Percentiles rank a stretch among this genome's conserved stretches.
Conservation (phyloP, 345 rosid genomes). For the Theobroma cacao region DNA sequence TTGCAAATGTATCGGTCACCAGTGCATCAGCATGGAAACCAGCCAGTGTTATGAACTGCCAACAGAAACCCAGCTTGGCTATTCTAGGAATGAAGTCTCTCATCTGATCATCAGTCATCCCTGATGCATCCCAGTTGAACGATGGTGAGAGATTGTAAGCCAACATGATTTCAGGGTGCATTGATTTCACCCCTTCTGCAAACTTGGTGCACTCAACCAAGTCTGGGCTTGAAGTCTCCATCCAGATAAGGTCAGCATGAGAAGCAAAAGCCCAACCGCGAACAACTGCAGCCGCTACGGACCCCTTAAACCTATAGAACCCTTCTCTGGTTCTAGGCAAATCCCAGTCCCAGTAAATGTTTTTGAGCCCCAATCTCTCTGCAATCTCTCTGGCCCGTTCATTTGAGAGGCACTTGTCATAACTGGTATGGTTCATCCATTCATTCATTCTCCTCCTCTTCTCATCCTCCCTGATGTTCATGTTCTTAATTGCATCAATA, state of each 20-base stretch:
- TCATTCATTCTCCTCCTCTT: constrained; percentile 56
- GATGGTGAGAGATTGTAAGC: constrained; percentile 95
- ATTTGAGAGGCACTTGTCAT: constrained; percentile 63
- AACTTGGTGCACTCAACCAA: constrained; percentile 72
- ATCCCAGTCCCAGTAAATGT: constrained; percentile 99
- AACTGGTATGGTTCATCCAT: constrained; percentile 70
- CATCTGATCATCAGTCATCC: constrained; percentile 85
- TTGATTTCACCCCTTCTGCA: constrained; percentile 67
- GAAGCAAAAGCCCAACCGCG: constrained; percentile 93
- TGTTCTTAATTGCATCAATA: constrained; percentile 51
- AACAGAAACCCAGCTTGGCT: constrained; percentile 75
- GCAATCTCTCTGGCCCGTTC: constrained; percentile 76
- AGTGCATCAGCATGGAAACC: constrained; percentile 96
- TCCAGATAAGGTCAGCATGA: constrained; percentile 82
- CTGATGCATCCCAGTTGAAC: constrained; percentile 95
- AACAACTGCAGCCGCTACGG: constrained; percentile 74
- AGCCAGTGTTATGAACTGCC: constrained; percentile 96
- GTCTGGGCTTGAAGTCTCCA: constrained; percentile 92
- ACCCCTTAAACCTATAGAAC: constrained; percentile 87
- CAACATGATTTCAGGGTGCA: constrained; percentile 74
- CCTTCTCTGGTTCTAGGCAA: constrained; percentile 95
- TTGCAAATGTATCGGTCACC: constrained; percentile 77
- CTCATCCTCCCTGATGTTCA: constrained; percentile 58
- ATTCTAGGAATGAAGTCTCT: constrained; percentile 82
- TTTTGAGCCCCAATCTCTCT: constrained; percentile 57